These are phyloP conservation scores for Violaceomyces palustris DNA, from an alignment of 1,284 basidiomycete genomes.

Conservation along the genomic window DNA sequence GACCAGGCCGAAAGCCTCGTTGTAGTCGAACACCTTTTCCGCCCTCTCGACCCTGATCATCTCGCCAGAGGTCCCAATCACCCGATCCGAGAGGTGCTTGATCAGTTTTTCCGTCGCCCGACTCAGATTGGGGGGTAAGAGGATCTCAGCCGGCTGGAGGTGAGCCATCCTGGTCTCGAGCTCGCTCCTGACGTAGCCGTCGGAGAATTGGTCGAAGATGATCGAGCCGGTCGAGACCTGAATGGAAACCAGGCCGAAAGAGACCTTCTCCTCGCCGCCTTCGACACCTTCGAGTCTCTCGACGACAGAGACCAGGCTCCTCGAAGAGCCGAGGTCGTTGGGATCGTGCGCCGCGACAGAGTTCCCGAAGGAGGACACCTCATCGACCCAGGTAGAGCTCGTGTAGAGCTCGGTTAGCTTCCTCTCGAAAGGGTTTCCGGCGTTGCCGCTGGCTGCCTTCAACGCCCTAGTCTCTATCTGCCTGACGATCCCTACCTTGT, in stretches of 20 bases:
- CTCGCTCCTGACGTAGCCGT: slow-evolving; percentile 36
- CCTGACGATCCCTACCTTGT: slow-evolving; percentile 82
- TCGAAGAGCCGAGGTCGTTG: slow-evolving; percentile 6
- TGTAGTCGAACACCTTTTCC: slow-evolving; percentile 61
- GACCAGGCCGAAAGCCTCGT: slow-evolving; percentile 69
- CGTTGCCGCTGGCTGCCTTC: slow-evolving; percentile 65
- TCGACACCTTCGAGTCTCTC: slow-evolving; percentile 62
- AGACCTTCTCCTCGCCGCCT: slow-evolving; percentile 61
- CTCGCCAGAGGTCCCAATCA: no score
- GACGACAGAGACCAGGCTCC: slow-evolving; percentile 56
- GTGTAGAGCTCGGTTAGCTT: slow-evolving; percentile 79
- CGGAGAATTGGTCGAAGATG: slow-evolving; percentile 72
- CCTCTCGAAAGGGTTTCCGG: slow-evolving; percentile 66
- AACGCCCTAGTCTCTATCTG: slow-evolving; percentile 89
- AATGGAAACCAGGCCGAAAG: slow-evolving; percentile 72
- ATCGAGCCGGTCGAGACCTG: slow-evolving; percentile 84
- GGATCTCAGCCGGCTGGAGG: slow-evolving; percentile 70
- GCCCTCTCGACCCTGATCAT: slow-evolving; percentile 69
- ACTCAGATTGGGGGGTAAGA: slow-evolving; percentile 64
- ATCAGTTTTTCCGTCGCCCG: slow-evolving; percentile 73
- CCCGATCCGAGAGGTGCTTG: slow-evolving; percentile 57
- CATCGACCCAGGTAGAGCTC: slow-evolving; percentile 76
- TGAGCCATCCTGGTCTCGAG: slow-evolving; percentile 49
- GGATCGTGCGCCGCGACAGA: slow-evolving; percentile 64
- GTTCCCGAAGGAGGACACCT: slow-evolving; percentile 67